These are phyloP conservation scores for Spathaspora sp. DNA, from an alignment of 1,139 yeast species.

Conservation along the genomic window DNA sequence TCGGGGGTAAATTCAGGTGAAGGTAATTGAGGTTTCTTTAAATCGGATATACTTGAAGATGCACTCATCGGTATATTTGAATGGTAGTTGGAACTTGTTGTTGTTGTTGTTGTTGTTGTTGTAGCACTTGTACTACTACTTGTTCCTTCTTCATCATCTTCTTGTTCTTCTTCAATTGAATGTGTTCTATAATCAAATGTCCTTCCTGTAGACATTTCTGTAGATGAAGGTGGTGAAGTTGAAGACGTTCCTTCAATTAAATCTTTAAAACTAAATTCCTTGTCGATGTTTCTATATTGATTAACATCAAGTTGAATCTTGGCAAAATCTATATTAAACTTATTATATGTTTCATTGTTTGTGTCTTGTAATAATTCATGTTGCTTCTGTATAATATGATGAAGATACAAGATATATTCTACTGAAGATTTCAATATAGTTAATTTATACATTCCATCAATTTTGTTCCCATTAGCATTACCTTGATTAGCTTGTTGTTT, in stretches of 20 bases:
- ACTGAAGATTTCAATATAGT: conserved; percentile 81
- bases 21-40: conserved; percentile 27
- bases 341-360: conserved; percentile 20
- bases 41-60: conserved; percentile 8
- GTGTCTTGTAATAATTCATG: conserved; percentile 29
- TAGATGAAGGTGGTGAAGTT: background rate
- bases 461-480: conserved; percentile 33
- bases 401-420: conserved; percentile 72
- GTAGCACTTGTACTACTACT: conserved; percentile 11
- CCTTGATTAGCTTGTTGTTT: conserved; percentile 7
- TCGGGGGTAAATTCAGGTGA: conserved; percentile 48
- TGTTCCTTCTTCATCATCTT: conserved; percentile 12
- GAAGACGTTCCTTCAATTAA: conserved; percentile 13
- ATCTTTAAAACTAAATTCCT: conserved; percentile 52
- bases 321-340: conserved; percentile 48
- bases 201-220: background rate
- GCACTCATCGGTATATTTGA: conserved; percentile 3
- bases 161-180: conserved; percentile 11
- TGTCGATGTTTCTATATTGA: conserved; percentile 56
- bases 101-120: conserved; percentile 4
- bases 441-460: conserved; percentile 75
- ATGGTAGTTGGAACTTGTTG: background rate
- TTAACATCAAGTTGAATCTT: conserved; percentile 56
- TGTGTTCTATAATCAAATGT: conserved; percentile 2
- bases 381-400: conserved; percentile 53